These are phyloP conservation scores for Beauveria australis DNA, from an alignment of 2,329 filamentous ascomycete genomes.

Conservation along the genomic window DNA sequence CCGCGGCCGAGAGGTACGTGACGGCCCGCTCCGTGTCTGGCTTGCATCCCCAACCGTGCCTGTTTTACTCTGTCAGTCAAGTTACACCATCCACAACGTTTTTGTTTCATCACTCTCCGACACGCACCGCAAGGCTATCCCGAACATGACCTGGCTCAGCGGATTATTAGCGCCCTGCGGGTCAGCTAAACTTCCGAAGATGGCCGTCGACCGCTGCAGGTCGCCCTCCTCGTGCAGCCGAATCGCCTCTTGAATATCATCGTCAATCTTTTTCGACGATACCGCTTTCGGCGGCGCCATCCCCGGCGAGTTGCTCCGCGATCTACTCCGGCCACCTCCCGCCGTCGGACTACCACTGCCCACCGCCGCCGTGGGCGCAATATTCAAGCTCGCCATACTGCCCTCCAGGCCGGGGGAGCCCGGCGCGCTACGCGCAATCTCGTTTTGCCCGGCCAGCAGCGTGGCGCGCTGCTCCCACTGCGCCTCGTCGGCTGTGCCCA, in stretches of 20 bases:
- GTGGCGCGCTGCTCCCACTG: slow-evolving; percentile 93
- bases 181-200: slow-evolving; percentile 80
- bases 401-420: slow-evolving; percentile 22
- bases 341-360: slow-evolving; percentile 20
- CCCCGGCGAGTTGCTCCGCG: slow-evolving; percentile 17
- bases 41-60: slow-evolving; percentile 87
- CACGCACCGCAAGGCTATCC: slow-evolving; percentile 71
- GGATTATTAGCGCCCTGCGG: slow-evolving; percentile 82
- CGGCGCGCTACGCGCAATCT: slow-evolving; percentile 37
- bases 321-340: neutral
- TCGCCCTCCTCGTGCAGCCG: slow-evolving; percentile 80
- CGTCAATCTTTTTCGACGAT: slow-evolving; percentile 47
- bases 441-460: slow-evolving; percentile 64
- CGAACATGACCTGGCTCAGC: slow-evolving; percentile 90
- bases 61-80: slow-evolving; percentile 26
- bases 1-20: slow-evolving; percentile 77
- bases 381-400: neutral
- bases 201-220: slow-evolving; percentile 66
- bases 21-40: slow-evolving; percentile 67
- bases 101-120: neutral
- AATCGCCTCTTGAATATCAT: slow-evolving; percentile 91
- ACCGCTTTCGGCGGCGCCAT: slow-evolving; percentile 22
- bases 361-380: slow-evolving; percentile 18
- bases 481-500: slow-evolving; percentile 48
- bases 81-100: neutral